phyloP scores from a whole-genome alignment of 2,329 filamentous ascomycete species.

The Scytalidium lignicola region DNA sequence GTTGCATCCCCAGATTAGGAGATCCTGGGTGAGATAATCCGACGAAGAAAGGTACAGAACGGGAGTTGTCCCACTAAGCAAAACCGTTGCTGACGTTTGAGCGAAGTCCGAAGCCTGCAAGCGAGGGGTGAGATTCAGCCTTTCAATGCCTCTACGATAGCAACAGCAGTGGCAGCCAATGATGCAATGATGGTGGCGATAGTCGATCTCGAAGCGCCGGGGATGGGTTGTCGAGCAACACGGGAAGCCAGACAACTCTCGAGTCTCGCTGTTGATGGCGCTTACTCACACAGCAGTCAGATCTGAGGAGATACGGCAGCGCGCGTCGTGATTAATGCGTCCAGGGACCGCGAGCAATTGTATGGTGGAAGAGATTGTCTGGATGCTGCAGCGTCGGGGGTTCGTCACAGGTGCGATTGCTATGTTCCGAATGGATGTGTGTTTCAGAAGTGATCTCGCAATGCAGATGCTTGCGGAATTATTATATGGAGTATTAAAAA shows the following conservation, averaged over 20 bases:
- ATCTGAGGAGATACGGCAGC: neutral
- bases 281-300: neutral
- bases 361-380: too few relatives aligned
- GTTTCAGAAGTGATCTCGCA: too few relatives aligned
- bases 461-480: too few relatives aligned
- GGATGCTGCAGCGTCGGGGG: too few relatives aligned
- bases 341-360: neutral
- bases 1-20: neutral
- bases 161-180: neutral
- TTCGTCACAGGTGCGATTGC: too few relatives aligned
- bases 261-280: neutral
- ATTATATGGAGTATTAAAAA: too few relatives aligned
- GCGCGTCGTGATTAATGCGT: neutral
- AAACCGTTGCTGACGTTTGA: constrained; percentile 7
- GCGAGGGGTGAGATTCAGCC: constrained; percentile 2
- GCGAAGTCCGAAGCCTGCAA: constrained; percentile 10
- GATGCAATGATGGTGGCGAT: neutral
- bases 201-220: neutral
- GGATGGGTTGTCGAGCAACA: neutral
- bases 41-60: neutral
- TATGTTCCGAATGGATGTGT: too few relatives aligned
- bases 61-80: neutral
- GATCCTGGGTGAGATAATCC: neutral
- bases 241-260: neutral
- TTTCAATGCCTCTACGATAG: neutral